These are phyloP conservation scores for Botryotinia convoluta DNA, from an alignment of 2,329 filamentous ascomycete species.

Conservation along the genomic window DNA sequence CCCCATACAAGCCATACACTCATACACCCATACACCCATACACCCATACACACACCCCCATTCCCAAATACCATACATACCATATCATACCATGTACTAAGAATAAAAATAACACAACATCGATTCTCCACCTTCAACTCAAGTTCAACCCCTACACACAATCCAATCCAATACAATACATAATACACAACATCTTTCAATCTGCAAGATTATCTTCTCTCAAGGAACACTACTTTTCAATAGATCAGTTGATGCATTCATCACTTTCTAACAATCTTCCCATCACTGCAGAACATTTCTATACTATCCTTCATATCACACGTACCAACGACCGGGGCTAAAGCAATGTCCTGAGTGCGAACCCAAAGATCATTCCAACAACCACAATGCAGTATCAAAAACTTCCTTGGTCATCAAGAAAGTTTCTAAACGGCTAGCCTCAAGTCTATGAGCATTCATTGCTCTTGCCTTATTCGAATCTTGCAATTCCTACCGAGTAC, in stretches of 20 bases:
- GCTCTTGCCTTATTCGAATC: conserved; percentile 25
- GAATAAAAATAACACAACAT: conserved; percentile 7
- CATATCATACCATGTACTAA: background rate
- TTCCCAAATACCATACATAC: background rate
- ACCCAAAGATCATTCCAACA: conserved; percentile 20
- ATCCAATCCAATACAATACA: background rate
- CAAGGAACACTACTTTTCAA: conserved; percentile 17
- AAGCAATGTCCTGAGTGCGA: conserved; percentile 36
- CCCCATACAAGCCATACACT: background rate
- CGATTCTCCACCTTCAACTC: background rate
- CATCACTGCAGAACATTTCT: conserved; percentile 5
- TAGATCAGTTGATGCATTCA: conserved; percentile 21
- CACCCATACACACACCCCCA: background rate
- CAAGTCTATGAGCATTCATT: conserved; percentile 22
- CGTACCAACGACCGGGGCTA: conserved; percentile 30
- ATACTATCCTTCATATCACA: conserved; percentile 23
- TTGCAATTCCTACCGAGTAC: background rate
- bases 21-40: background rate
- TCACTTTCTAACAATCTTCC: background rate
- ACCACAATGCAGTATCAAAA: conserved; percentile 39
- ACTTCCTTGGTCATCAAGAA: conserved; percentile 34
- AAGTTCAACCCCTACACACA: background rate
- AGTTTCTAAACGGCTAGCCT: conserved; percentile 38
- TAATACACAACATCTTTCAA: background rate
- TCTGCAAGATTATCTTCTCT: conserved; percentile 20